Conservation (phyloP, 352 stramenopile species). For the Lagenidium sp. region DNA sequence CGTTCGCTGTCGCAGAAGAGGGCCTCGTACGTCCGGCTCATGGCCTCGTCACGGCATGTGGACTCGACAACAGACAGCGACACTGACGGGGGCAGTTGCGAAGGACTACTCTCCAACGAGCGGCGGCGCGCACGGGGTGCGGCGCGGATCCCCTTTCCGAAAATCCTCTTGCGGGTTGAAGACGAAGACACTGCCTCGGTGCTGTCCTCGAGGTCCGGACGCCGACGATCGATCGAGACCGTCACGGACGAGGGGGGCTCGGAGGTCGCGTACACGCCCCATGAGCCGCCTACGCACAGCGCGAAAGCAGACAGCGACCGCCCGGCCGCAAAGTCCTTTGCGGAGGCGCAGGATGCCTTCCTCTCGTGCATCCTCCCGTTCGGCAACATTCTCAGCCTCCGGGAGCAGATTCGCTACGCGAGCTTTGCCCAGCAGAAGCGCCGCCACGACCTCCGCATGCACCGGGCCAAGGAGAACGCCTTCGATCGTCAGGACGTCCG, state of each 20-base stretch:
- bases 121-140: too few species aligned
- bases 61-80: background rate
- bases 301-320: too few species aligned
- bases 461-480: background rate
- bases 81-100: background rate
- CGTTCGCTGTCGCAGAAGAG: too few species aligned
- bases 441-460: too few species aligned
- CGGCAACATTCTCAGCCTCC: constrained; percentile 26
- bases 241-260: too few species aligned
- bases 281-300: too few species aligned
- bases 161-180: constrained; percentile 24
- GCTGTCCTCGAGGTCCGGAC: too few species aligned
- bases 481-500: constrained; percentile 12
- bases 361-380: constrained; percentile 34
- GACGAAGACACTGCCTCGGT: too few species aligned
- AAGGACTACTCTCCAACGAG: background rate
- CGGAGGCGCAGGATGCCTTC: constrained; percentile 31
- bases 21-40: too few species aligned
- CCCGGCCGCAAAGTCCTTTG: too few species aligned
- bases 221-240: too few species aligned
- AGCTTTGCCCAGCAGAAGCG: constrained; percentile 27
- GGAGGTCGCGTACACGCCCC: too few species aligned
- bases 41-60: background rate
- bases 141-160: constrained; percentile 37
- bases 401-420: constrained; percentile 37